These are phyloP conservation scores for Ustilago bromivora DNA, from an alignment of 1,284 basidiomycete species.

Conservation along the genomic window DNA sequence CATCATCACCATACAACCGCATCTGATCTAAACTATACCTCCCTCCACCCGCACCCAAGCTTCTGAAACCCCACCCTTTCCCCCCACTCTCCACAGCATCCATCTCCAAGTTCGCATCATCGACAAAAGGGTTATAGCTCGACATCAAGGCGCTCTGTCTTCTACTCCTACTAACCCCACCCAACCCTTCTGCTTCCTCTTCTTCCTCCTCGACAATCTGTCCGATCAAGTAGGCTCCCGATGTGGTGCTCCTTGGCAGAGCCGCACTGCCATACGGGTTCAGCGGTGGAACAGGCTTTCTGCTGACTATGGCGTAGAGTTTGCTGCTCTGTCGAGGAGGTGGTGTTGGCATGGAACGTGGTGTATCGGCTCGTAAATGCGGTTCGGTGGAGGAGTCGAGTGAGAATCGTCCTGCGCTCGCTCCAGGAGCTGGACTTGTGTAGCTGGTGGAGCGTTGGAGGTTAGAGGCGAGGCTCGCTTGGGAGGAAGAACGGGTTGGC, in stretches of 20 bases:
- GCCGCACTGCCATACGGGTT: background rate
- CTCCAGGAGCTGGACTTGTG: background rate
- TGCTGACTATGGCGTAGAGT: constrained; percentile 10
- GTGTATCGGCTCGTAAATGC: constrained; percentile 2
- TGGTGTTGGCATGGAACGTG: background rate
- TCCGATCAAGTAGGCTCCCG: constrained; percentile 5
- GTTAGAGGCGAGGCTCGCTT: background rate
- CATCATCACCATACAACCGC: background rate
- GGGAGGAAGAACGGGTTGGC: background rate
- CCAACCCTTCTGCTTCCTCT: background rate
- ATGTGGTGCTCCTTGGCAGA: background rate
- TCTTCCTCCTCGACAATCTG: constrained; percentile 32
- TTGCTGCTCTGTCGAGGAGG: constrained; percentile 34
- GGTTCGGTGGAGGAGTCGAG: constrained; percentile 9
- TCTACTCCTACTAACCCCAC: background rate
- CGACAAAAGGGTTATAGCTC: background rate
- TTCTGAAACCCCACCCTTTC: background rate
- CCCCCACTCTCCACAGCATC: background rate
- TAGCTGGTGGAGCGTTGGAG: background rate
- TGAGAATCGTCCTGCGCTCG: constrained; percentile 5
- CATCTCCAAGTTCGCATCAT: background rate
- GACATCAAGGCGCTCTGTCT: constrained; percentile 21
- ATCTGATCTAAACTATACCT: constrained; percentile 1
- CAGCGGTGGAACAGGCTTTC: constrained; percentile 5
- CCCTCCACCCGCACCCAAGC: background rate